Evolutionary conservation across 441 rosid species (phyloP), one percentile per base, ranked within the genome.

Genomic region (Isatis lusitanica): DNA sequence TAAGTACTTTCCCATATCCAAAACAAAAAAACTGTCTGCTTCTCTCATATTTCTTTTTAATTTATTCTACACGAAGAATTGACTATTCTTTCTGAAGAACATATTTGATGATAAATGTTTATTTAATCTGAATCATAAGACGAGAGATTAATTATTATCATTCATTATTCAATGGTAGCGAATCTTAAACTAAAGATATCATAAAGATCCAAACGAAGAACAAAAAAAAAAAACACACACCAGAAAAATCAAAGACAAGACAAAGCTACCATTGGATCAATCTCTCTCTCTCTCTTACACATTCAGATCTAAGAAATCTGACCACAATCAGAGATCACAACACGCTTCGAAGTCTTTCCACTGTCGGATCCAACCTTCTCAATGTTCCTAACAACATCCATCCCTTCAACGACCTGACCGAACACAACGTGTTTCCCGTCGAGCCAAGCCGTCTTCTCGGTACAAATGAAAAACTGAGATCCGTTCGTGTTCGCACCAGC

Each of bases 371-470:
- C 97, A 9, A 86, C 92, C 77, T 82, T 85, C 88, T 93, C 93
- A 0, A 81, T 9, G 8, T 69, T 80, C 78, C 67, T 80, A 30
- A 93, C 86, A 0, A 87, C 87, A 17, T 90, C 87, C 85, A 91
- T 0, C 0, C 98, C 98, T 11, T 91, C 94, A 10, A 89, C 83
- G 0, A 93, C 84, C 44, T 87, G 88, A 0, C 97, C 97, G 36
- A 93, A 93, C 74, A 93, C 97, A 0, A 93, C 97, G 63, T 93
- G 98, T 76, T 93, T 93, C 3, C 92, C 90, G 18, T 93, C 95
- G 9, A 93, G 94, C 96, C 96, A 87, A 40, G 78, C 75, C 0
- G 94, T 91, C 84, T 81, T 85, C 0, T 77, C 82, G 0, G 92
- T 87, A 70, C 96, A 91, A 42, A 93, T 18, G 74, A 91, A 91